A percentile compares a stretch with the other conserved stretches of the same genome.
These are phyloP conservation scores for Pterocarpus macrocarpus DNA, from an alignment of 306 rosid genomes.

Conservation along the genomic window DNA sequence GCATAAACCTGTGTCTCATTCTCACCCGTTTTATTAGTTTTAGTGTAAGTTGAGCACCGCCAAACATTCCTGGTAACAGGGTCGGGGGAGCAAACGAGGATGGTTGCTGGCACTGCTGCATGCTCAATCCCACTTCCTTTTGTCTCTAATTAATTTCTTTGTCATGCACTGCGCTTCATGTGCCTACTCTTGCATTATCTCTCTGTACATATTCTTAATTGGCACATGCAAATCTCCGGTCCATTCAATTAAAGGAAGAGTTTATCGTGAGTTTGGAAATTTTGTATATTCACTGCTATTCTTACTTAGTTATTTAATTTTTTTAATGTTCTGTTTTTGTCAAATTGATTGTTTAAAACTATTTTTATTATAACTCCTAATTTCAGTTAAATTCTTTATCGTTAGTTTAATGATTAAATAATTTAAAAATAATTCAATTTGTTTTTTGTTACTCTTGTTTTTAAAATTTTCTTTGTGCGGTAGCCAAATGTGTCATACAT, in stretches of 20 bases:
- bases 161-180: not conserved
- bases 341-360: too few relatives aligned
- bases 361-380: too few relatives aligned
- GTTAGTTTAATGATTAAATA: too few relatives aligned
- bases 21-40: not conserved
- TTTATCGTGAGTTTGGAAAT: not conserved
- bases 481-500: too few relatives aligned
- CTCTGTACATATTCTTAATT: not conserved
- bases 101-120: slow-evolving; percentile 34
- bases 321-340: too few relatives aligned
- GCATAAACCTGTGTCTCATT: not conserved
- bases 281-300: too few relatives aligned
- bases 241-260: not conserved
- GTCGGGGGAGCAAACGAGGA: slow-evolving; percentile 41
- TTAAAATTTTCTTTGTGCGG: too few relatives aligned
- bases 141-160: not conserved
- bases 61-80: slow-evolving; percentile 60
- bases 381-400: too few relatives aligned
- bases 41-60: not conserved
- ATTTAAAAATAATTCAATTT: too few relatives aligned
- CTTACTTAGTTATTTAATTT: too few relatives aligned
- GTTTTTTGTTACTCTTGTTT: too few relatives aligned
- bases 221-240: not conserved
- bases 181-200: not conserved
- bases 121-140: slow-evolving; percentile 38